Evolutionary conservation across 768 basidiomycete genomes (phyloP).

Genomic region (Lentinula lateritia): DNA sequence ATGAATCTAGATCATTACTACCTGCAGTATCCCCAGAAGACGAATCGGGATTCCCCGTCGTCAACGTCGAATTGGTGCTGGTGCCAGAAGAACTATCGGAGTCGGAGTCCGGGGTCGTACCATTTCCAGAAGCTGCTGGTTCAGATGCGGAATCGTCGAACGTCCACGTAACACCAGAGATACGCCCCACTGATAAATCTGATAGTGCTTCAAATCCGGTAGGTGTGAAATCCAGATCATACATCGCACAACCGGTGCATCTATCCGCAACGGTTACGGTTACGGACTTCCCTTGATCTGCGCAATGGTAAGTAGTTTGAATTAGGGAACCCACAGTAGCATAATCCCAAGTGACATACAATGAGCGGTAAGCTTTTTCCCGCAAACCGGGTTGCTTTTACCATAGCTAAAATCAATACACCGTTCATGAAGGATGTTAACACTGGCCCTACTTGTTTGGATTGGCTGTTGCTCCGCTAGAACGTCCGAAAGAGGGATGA

Average conservation of each 20-base stretch:
- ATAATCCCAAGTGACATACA: conserved; percentile 24
- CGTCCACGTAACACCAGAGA: conserved; percentile 28
- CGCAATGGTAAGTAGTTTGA: background rate
- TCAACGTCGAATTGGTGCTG: background rate
- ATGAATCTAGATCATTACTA: background rate
- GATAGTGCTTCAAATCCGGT: conserved; percentile 31
- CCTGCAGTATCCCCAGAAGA: background rate
- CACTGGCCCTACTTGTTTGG: background rate
- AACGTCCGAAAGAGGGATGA: background rate
- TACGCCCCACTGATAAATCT: conserved; percentile 25
- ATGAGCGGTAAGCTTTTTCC: conserved; percentile 21
- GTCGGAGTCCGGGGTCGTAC: background rate
- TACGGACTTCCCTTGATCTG: conserved; percentile 30
- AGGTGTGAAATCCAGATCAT: conserved; percentile 37
- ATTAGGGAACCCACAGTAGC: no score
- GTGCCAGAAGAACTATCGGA: background rate
- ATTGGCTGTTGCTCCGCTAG: background rate
- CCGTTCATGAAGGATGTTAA: background rate
- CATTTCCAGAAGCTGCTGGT: background rate
- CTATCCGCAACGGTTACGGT: conserved; percentile 35
- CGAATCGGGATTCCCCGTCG: background rate
- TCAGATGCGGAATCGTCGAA: conserved; percentile 7
- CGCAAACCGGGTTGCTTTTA: conserved; percentile 43
- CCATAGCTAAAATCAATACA: background rate
- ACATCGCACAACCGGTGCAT: conserved; percentile 33